Conservation (phyloP, 768 basidiomycete genomes). For the Neoboletus magnificus region DNA sequence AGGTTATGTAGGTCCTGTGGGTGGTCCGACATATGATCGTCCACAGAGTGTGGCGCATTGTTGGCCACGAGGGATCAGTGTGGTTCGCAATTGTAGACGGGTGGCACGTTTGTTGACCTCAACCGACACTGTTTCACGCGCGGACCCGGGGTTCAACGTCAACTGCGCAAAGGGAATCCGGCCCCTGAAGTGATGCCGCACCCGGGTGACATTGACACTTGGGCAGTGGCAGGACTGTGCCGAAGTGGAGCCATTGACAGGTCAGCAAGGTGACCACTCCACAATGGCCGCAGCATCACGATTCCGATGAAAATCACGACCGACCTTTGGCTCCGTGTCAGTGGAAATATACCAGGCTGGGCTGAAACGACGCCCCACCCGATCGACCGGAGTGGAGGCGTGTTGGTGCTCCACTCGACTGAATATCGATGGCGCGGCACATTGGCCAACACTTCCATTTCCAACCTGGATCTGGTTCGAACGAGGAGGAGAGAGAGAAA, state of each 20-base stretch:
- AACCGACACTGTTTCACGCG: not conserved
- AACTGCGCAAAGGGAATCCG: not conserved
- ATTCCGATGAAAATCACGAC: conserved; percentile 6
- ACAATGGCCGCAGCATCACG: not conserved
- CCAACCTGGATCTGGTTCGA: not conserved
- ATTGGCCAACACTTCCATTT: conserved; percentile 2
- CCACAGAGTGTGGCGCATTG: conserved; percentile 9
- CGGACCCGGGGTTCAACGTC: conserved; percentile 1
- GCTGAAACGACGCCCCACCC: conserved; percentile 5
- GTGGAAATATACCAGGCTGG: not conserved
- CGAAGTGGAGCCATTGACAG: conserved; percentile 2
- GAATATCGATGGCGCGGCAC: not conserved
- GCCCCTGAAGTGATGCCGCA: not conserved
- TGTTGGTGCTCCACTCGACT: not conserved
- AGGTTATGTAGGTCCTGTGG: conserved; percentile 14
- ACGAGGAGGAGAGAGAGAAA: too few species aligned
- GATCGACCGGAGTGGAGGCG: not conserved
- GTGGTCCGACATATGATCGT: conserved; percentile 6
- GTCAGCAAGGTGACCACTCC: not conserved
- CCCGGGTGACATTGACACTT: not conserved
- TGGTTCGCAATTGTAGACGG: not conserved
- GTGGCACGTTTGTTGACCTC: not conserved
- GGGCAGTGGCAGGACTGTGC: not conserved
- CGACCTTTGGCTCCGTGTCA: not conserved
- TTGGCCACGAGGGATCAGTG: not conserved